These are phyloP conservation scores for Solanum hybrid DNA, from an alignment of 305 asterid species.

Conservation along the genomic window DNA sequence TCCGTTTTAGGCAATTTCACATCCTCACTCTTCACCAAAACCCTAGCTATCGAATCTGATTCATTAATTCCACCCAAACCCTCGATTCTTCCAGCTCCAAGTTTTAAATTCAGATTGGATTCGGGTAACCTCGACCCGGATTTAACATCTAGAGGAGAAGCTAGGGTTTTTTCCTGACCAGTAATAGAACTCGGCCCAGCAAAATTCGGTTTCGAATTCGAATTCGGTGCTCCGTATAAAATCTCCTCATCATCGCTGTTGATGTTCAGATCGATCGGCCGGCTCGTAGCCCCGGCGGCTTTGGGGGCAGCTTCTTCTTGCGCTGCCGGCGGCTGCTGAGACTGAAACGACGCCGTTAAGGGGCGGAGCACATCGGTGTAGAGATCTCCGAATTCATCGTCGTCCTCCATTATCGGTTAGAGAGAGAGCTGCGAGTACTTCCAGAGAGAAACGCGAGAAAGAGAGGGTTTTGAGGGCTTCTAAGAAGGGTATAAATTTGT, in stretches of 20 bases:
- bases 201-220: constrained; percentile 12
- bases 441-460: not conserved
- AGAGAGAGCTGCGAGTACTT: not conserved
- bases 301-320: constrained; percentile 8
- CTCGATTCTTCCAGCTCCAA: constrained; percentile 16
- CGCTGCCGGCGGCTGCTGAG: constrained; percentile 15
- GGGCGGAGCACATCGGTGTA: constrained; percentile 85
- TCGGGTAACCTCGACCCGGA: constrained; percentile 28
- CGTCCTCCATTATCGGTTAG: constrained; percentile 58
- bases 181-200: constrained; percentile 9
- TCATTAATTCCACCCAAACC: constrained; percentile 21
- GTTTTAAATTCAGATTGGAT: constrained; percentile 31
- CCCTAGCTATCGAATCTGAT: constrained; percentile 35
- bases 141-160: constrained; percentile 1
- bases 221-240: constrained; percentile 32
- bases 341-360: constrained; percentile 32
- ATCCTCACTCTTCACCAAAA: constrained; percentile 42
- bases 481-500: not conserved
- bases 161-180: constrained; percentile 30
- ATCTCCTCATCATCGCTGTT: constrained; percentile 44
- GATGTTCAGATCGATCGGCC: constrained; percentile 49
- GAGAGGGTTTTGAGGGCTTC: constrained; percentile 17
- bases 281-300: constrained; percentile 17
- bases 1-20: constrained; percentile 20
- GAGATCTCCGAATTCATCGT: constrained; percentile 98